A percentile compares a stretch with the other conserved stretches of the same genome.
These are phyloP conservation scores for Agrocybe pediades DNA, from an alignment of 768 basidiomycete genomes.

Conservation along the genomic window DNA sequence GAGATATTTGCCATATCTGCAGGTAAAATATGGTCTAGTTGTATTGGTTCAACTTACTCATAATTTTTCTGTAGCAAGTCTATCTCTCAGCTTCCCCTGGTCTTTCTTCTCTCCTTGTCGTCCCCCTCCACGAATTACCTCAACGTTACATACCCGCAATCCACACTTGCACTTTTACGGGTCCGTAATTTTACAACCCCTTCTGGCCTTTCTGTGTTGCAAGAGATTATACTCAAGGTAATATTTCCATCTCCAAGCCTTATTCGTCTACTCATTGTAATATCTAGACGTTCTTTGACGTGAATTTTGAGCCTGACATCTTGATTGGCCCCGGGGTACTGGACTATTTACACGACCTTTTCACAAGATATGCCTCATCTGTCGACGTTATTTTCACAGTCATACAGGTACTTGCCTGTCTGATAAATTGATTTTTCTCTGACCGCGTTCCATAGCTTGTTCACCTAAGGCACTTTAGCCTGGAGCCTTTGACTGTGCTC, in stretches of 20 bases:
- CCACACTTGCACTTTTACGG: slow-evolving; percentile 59
- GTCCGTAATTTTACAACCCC: slow-evolving; percentile 53
- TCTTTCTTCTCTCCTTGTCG: slow-evolving; percentile 64
- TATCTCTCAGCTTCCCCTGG: slow-evolving; percentile 55
- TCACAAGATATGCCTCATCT: slow-evolving; percentile 55
- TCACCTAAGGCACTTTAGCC: slow-evolving; percentile 68
- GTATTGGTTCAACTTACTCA: neutral
- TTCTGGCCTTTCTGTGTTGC: slow-evolving; percentile 46
- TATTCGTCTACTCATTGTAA: neutral
- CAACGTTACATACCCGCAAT: slow-evolving; percentile 58
- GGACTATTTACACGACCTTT: slow-evolving; percentile 59
- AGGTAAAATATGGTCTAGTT: slow-evolving; percentile 41
- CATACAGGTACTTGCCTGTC: slow-evolving; percentile 51
- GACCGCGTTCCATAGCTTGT: slow-evolving; percentile 44
- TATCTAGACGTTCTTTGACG: slow-evolving; percentile 54
- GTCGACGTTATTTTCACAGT: slow-evolving; percentile 57
- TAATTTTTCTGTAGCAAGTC: slow-evolving; percentile 46
- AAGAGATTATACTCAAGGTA: slow-evolving; percentile 59
- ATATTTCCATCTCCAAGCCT: too few species aligned
- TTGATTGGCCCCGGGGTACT: slow-evolving; percentile 61
- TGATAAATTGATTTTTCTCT: neutral
- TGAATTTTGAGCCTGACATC: slow-evolving; percentile 58
- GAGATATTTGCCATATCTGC: slow-evolving; percentile 73
- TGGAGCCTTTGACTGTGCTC: slow-evolving; percentile 56
- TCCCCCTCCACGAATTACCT: slow-evolving; percentile 64